phyloP scores from a whole-genome alignment of 2,329 filamentous ascomycete genomes.

The Fusarium sp. region DNA sequence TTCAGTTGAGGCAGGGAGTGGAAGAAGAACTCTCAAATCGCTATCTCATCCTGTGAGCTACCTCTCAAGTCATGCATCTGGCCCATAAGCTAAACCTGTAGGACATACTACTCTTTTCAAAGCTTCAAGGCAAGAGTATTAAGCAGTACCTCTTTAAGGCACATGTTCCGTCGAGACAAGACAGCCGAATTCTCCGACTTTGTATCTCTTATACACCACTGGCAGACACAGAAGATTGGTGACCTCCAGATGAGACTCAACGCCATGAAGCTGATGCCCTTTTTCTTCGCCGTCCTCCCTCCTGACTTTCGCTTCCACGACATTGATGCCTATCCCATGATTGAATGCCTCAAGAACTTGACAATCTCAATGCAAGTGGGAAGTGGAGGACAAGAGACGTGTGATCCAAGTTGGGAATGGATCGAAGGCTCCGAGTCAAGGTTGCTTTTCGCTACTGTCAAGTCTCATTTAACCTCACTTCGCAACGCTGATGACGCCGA shows the following conservation, averaged over 20 bases:
- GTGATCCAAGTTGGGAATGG: conserved; percentile 44
- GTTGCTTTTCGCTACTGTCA: conserved; percentile 25
- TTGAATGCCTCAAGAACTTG: conserved; percentile 35
- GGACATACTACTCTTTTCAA: conserved; percentile 38
- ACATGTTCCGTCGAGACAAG: conserved; percentile 25
- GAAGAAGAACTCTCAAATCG: conserved; percentile 44
- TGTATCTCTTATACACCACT: conserved; percentile 31
- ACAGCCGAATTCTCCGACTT: conserved; percentile 26
- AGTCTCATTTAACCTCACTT: conserved; percentile 37
- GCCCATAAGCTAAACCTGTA: not conserved
- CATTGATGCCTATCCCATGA: conserved; percentile 25
- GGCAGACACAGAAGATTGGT: conserved; percentile 41
- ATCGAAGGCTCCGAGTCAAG: conserved; percentile 43
- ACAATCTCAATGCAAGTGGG: conserved; percentile 17
- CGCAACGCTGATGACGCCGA: not conserved
- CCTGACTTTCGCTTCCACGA: conserved; percentile 7
- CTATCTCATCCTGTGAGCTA: conserved; percentile 41
- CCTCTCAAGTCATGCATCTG: fast-evolving
- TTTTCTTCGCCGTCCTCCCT: conserved; percentile 35
- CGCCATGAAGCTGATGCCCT: conserved; percentile 35
- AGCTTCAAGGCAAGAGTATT: conserved; percentile 42
- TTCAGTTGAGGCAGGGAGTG: not conserved
- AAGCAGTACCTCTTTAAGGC: conserved; percentile 22
- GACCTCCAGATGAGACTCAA: conserved; percentile 33
- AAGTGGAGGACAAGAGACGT: not conserved